Evolutionary conservation across 306 rosid species (phyloP), one percentile per base, ranked within the genome.

Genomic region (Pyrus bretschneideri): DNA sequence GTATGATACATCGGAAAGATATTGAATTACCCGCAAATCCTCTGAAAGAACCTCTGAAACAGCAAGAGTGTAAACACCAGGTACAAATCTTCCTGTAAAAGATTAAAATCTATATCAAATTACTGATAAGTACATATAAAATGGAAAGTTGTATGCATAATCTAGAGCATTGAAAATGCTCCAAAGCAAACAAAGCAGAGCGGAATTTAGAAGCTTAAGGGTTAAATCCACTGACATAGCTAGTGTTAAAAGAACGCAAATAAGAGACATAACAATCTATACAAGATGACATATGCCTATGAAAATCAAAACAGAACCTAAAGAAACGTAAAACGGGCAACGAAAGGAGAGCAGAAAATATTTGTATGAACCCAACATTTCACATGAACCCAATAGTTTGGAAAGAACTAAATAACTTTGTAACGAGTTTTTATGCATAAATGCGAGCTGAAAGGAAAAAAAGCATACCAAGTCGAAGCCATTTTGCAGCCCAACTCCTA

Each of bases 31-130:
- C 98, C 87, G 93, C 87, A 94, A 79, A 70, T 94, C 98, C 82
- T 94, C 97, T 0, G 98, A 90, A 72, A 94, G 96, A 76, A 92
- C 91, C 91, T 94, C 97, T 13, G 98, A 92, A 83, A 94, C 97
- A 22, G 98, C 94, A 80, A 94, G 98, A 76, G 98, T 90, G 84
- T 94, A 94, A 78, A 90, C 90, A 33, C 98, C 97, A 64, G 96
- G 96, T 73, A 75, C 96, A 74, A 85, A 91, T 76, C 83, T 90
- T 69, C 93, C 97, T 93, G 86, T 82, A 84, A 70, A 33, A 84
- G 31, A 8, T 45, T 38, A 58, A 49, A 71, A 65, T 58, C 19
- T 12, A 52, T 15, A 61, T 29, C 10, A 12, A 38, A 42, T 19
- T 38, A 18, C 73, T 1, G n/a, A 69, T 2, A 51, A 14, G 46